Evolutionary conservation across 2,329 filamentous ascomycete species (phyloP).

Genomic region (Penicillium sp.): DNA sequence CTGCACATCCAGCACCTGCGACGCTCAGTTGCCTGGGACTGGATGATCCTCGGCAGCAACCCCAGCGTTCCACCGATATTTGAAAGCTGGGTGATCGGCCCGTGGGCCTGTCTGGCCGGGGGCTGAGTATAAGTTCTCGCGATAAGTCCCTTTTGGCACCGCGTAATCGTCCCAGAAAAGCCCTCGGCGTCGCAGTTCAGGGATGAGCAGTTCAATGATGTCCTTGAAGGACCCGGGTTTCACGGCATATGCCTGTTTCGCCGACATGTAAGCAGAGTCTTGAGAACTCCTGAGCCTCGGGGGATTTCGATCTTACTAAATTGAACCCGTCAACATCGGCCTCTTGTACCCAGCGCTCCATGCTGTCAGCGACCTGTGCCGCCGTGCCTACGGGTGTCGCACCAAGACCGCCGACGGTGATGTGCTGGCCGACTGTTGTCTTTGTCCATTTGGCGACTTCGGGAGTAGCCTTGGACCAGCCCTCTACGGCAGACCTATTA

Average conservation of each 20-base stretch:
- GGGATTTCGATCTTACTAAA: constrained; percentile 53
- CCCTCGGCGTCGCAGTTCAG: constrained; percentile 62
- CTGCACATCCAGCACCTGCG: background rate
- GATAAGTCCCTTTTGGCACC: constrained; percentile 40
- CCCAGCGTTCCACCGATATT: constrained; percentile 42
- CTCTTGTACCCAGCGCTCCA: constrained; percentile 68
- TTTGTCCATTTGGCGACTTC: constrained; percentile 71
- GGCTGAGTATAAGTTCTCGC: constrained; percentile 42
- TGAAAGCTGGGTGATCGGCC: constrained; percentile 39
- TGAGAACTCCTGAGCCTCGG: background rate
- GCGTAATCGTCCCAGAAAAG: constrained; percentile 45
- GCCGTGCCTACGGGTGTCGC: constrained; percentile 67
- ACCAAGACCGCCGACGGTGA: constrained; percentile 68
- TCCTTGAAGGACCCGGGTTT: constrained; percentile 70
- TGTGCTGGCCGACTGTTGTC: constrained; percentile 66
- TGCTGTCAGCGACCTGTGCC: constrained; percentile 64
- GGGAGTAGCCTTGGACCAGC: constrained; percentile 58
- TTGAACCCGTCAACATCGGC: constrained; percentile 77
- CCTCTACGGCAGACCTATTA: constrained; percentile 52
- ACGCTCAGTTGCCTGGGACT: constrained; percentile 30
- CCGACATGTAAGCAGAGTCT: background rate
- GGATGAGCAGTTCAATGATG: constrained; percentile 65
- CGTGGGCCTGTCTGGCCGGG: constrained; percentile 38
- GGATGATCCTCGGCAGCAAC: constrained; percentile 34
- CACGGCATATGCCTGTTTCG: constrained; percentile 60